Evolutionary conservation across 2,329 filamentous ascomycete genomes (phyloP), one percentile per base, ranked within the genome.

Genomic region (Pseudogymnoascus sp.): DNA sequence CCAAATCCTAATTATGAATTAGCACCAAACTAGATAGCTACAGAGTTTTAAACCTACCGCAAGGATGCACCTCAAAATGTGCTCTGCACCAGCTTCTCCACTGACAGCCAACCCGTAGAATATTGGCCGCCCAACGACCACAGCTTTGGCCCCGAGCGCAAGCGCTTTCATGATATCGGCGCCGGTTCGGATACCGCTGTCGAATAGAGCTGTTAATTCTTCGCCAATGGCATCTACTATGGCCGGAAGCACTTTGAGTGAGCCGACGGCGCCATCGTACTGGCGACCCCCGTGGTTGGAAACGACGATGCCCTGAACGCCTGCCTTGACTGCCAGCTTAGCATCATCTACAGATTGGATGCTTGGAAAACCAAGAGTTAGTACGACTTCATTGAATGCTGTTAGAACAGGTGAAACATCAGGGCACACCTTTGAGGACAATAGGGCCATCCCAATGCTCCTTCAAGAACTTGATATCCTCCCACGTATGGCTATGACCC

Each of bases 311-410:
- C 83, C 84, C 68, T 87, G 82, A 29, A 80, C 79, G 1, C 83
- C 83, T 46, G 63, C 35, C 68, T 84, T 81, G 64, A 86, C 86
- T 19, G 77, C 80, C 4, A 86, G 82, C 0, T 86, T 79, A 60
- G 86, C 84, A 0, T 83, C 84, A 69, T 88, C 83, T 26, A 82
- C 79, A 80, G 1, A 84, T 82, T 13, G 80, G 80, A 69, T 79
- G 83, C 70, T 76, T 75, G 19, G 84, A 72, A 88, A 85, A 1
- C 74, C 74, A 0, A 84, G 81, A 64, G 78, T 79, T 74, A 88
- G 84, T n/a, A 88, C 85, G 0, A 83, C 84, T 72, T 88, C 88
- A 63, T 50, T 17, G n/a, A n/a, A n/a, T n/a, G n/a, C n/a, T n/a
- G n/a, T n/a, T n/a, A n/a, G n/a, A 50, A 29, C 5, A 50, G 7